Percentiles rank a stretch among this genome's conserved stretches.
phyloP scores from a whole-genome alignment of 345 rosid genomes.

The Salix viminalis region DNA sequence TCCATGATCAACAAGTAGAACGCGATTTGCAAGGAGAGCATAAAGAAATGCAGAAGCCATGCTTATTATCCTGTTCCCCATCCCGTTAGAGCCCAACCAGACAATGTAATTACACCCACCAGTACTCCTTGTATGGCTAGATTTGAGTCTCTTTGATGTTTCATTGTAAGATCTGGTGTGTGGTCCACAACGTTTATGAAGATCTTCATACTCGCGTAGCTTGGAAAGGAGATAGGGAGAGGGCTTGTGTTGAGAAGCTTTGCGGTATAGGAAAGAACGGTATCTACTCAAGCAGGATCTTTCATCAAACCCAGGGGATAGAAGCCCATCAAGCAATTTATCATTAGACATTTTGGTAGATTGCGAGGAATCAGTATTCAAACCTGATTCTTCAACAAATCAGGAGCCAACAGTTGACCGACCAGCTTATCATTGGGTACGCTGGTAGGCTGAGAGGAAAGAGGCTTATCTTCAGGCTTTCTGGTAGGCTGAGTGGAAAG shows the following conservation, averaged over 20 bases:
- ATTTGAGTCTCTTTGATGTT: not conserved
- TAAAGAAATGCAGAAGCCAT: constrained; percentile 22
- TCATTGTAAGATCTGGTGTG: constrained; percentile 7
- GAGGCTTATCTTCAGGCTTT: too few relatives aligned
- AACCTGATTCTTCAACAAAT: not conserved
- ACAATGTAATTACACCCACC: constrained; percentile 17
- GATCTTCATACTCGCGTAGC: constrained; percentile 13
- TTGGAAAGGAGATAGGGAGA: constrained; percentile 14
- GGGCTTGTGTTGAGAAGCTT: constrained; percentile 10
- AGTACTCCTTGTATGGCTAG: not conserved
- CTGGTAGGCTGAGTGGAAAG: too few relatives aligned
- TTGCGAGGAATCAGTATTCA: not conserved
- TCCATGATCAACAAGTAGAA: constrained; percentile 14
- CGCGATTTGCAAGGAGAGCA: constrained; percentile 22
- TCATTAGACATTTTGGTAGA: not conserved
- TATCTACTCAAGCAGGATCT: constrained; percentile 15
- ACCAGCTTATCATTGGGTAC: not conserved
- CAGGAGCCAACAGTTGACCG: not conserved
- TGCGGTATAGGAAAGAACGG: constrained; percentile 7
- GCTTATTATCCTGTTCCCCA: constrained; percentile 27
- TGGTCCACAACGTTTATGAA: not conserved
- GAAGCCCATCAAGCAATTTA: constrained; percentile 10
- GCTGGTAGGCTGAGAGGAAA: not conserved
- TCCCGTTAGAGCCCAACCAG: constrained; percentile 20
- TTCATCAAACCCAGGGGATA: constrained; percentile 13